Percentiles rank a stretch among this genome's conserved stretches.
phyloP scores from a whole-genome alignment of 2,329 filamentous ascomycete species.

The Stagonosporopsis rhizophila region DNA sequence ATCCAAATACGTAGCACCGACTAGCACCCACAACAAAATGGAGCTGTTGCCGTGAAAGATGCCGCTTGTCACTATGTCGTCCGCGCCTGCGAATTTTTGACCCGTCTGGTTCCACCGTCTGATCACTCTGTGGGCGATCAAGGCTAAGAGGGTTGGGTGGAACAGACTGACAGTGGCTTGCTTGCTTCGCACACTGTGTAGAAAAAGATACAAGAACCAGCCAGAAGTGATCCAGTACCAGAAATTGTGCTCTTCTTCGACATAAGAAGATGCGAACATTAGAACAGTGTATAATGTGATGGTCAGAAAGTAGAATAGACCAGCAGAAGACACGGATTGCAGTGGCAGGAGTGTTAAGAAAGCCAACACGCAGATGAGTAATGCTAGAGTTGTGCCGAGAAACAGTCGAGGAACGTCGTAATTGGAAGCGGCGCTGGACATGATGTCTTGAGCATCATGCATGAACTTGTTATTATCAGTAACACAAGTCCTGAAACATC shows the following conservation, averaged over 20 bases:
- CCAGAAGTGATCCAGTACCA: conserved; percentile 90
- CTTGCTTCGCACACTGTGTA: conserved; percentile 44
- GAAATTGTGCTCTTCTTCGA: conserved; percentile 98
- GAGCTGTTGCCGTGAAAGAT: conserved; percentile 58
- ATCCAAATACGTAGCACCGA: conserved; percentile 73
- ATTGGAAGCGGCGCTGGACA: conserved; percentile 91
- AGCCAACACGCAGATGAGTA: conserved; percentile 52
- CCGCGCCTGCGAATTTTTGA: conserved; percentile 90
- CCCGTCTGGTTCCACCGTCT: conserved; percentile 96
- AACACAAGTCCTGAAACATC: background rate
- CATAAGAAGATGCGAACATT: conserved; percentile 98
- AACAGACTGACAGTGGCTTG: conserved; percentile 37
- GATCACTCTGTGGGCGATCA: conserved; percentile 70
- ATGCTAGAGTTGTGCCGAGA: conserved; percentile 54
- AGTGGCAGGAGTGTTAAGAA: conserved; percentile 46
- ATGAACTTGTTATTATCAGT: conserved; percentile 62
- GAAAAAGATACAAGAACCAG: conserved; percentile 65
- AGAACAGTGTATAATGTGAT: conserved; percentile 72
- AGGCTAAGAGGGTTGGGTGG: conserved; percentile 55
- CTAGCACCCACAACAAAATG: conserved; percentile 73
- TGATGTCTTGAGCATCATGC: conserved; percentile 73
- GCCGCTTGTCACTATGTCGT: conserved; percentile 78
- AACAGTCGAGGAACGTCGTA: conserved; percentile 76
- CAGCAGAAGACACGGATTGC: conserved; percentile 59
- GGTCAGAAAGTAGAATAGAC: conserved; percentile 47